Conservation (phyloP, 2,329 filamentous ascomycete genomes). For the Neurospora sp. region DNA sequence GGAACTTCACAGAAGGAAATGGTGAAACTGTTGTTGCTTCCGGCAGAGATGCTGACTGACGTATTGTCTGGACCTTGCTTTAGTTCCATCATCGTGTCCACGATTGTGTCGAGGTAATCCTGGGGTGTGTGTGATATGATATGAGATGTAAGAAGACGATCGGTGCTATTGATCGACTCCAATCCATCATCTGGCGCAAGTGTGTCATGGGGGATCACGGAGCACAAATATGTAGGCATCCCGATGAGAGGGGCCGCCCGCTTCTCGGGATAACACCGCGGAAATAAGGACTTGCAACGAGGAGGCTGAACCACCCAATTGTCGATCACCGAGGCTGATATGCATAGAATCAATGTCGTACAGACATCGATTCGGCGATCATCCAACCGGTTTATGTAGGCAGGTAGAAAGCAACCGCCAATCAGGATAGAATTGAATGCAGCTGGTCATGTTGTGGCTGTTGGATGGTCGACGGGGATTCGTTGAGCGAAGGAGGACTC, state of each 20-base stretch:
- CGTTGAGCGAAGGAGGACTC: background rate
- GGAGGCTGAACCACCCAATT: background rate
- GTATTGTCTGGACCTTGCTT: background rate
- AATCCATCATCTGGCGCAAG: background rate
- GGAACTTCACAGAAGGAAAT: background rate
- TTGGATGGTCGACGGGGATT: background rate
- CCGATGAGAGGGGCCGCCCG: background rate
- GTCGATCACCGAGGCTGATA: background rate
- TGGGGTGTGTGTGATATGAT: background rate
- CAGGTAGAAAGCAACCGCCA: background rate
- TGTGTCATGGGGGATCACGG: background rate
- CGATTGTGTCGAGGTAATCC: background rate
- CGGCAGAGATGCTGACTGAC: background rate
- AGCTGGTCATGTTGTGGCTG: background rate
- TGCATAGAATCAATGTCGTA: background rate
- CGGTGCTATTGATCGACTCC: too few species aligned
- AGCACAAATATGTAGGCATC: background rate
- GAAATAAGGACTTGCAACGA: background rate
- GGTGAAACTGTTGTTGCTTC: background rate
- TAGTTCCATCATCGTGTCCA: background rate
- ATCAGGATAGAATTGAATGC: background rate
- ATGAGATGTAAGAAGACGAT: background rate
- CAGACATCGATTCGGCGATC: background rate
- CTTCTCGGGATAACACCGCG: background rate
- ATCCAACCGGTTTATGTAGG: background rate